Evolutionary conservation across 805 yeast species (phyloP).

Genomic region (Ogataea philodendri): DNA sequence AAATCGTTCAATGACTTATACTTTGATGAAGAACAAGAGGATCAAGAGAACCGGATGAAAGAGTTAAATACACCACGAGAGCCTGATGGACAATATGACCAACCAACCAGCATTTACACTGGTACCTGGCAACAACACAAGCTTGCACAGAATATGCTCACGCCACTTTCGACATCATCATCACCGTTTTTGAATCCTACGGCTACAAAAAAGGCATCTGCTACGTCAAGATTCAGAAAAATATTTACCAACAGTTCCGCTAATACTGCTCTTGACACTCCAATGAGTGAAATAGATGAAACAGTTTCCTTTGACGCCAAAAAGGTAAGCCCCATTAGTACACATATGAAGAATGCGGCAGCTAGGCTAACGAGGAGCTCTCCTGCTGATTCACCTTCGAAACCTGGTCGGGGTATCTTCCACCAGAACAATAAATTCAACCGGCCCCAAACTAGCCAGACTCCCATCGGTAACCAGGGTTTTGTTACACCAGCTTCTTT

Average conservation of each 20-base stretch:
- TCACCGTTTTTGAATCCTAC: conserved; percentile 30
- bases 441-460: conserved; percentile 7
- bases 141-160: too few species aligned
- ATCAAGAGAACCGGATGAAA: conserved; percentile 10
- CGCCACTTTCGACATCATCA: conserved; percentile 18
- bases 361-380: conserved; percentile 10
- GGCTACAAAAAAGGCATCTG: conserved; percentile 18
- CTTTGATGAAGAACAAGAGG: conserved; percentile 23
- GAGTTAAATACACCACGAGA: too few species aligned
- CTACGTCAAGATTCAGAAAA: conserved; percentile 26
- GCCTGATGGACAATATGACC: too few species aligned
- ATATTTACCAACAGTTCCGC: conserved; percentile 16
- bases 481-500: conserved; percentile 55
- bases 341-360: conserved; percentile 10
- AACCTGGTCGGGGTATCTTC: conserved; percentile 9
- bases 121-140: not conserved
- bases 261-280: conserved; percentile 6
- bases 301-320: conserved; percentile 24
- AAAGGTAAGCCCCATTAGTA: conserved; percentile 17
- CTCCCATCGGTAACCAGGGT: conserved; percentile 17
- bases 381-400: conserved; percentile 24
- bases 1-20: conserved; percentile 36
- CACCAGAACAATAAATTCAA: not conserved
- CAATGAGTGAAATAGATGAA: conserved; percentile 10
- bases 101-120: too few species aligned